These are phyloP conservation scores for Ajuga chamaepitys DNA, from an alignment of 257 asterid species.

Conservation along the genomic window DNA sequence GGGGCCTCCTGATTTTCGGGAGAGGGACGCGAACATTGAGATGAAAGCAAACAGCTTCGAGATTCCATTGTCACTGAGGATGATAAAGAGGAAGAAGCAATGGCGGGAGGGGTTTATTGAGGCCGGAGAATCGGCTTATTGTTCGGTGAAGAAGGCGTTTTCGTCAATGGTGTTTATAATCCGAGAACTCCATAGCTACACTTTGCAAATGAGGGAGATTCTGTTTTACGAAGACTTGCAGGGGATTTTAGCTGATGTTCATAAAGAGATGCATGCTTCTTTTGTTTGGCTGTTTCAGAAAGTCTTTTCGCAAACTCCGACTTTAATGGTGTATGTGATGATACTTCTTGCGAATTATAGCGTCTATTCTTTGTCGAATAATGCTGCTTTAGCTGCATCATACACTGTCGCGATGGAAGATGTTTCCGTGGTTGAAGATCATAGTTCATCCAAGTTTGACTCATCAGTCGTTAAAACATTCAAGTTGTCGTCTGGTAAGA, in stretches of 20 bases:
- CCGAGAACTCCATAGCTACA: conserved; percentile 71
- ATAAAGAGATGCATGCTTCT: conserved; percentile 76
- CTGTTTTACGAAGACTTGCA: conserved; percentile 68
- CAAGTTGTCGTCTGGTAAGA: conserved; percentile 49
- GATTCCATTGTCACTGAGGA: conserved; percentile 76
- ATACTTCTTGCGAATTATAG: conserved; percentile 85
- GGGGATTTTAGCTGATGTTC: conserved; percentile 71
- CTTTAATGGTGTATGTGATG: conserved; percentile 89
- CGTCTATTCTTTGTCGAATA: conserved; percentile 62
- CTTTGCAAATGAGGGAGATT: conserved; percentile 71
- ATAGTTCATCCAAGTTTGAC: conserved; percentile 34
- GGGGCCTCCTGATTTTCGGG: conserved; percentile 48
- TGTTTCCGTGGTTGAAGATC: conserved; percentile 39
- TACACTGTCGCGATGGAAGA: conserved; percentile 25
- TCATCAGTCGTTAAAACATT: conserved; percentile 38
- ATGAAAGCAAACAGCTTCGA: conserved; percentile 63
- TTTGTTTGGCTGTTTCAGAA: conserved; percentile 97
- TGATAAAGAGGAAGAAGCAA: conserved; percentile 68
- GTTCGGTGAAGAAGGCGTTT: conserved; percentile 83
- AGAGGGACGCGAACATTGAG: conserved; percentile 54
- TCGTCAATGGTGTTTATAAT: conserved; percentile 95
- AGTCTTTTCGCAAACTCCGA: conserved; percentile 88
- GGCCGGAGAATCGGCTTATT: conserved; percentile 61
- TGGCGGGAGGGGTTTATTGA: conserved; percentile 61
- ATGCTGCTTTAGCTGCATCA: conserved; percentile 42